Conservation (phyloP, 306 rosid species). For the Gillenia trifoliata region DNA sequence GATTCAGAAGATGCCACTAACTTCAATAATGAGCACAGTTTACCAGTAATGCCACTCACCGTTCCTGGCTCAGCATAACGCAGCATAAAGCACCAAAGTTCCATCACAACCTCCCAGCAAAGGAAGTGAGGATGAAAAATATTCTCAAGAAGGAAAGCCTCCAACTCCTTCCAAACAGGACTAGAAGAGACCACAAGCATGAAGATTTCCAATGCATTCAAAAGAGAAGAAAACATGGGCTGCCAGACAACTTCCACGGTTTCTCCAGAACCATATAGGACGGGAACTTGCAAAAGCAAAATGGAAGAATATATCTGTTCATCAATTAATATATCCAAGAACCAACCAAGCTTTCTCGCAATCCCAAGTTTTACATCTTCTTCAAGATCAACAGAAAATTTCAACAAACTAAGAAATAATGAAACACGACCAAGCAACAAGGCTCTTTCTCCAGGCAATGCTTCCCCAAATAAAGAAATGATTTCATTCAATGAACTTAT, state of each 20-base stretch:
- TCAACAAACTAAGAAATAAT: conserved; percentile 51
- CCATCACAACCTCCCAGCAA: conserved; percentile 83
- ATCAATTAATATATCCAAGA: conserved; percentile 54
- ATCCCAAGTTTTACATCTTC: conserved; percentile 49
- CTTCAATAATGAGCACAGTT: conserved; percentile 61
- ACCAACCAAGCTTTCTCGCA: conserved; percentile 56
- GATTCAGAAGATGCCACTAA: conserved; percentile 55
- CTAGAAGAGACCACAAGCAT: conserved; percentile 65
- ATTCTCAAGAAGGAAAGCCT: conserved; percentile 73
- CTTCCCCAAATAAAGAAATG: conserved; percentile 44
- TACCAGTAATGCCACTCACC: conserved; percentile 42
- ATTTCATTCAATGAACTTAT: conserved; percentile 29
- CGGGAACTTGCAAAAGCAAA: conserved; percentile 67
- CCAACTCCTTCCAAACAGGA: conserved; percentile 54
- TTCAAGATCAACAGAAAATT: conserved; percentile 49
- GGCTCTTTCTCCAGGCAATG: conserved; percentile 35
- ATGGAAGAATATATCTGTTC: conserved; percentile 64
- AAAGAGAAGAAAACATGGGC: conserved; percentile 53
- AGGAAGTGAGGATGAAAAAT: conserved; percentile 90
- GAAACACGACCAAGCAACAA: conserved; percentile 48
- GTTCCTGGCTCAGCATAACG: conserved; percentile 58
- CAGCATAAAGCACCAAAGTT: conserved; percentile 83
- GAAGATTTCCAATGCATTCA: conserved; percentile 73
- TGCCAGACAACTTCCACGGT: conserved; percentile 52
- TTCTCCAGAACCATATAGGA: conserved; percentile 47